phyloP scores from a whole-genome alignment of 202 grass and related monocot genomes.

The Thinopyrum obtusiflorum region DNA sequence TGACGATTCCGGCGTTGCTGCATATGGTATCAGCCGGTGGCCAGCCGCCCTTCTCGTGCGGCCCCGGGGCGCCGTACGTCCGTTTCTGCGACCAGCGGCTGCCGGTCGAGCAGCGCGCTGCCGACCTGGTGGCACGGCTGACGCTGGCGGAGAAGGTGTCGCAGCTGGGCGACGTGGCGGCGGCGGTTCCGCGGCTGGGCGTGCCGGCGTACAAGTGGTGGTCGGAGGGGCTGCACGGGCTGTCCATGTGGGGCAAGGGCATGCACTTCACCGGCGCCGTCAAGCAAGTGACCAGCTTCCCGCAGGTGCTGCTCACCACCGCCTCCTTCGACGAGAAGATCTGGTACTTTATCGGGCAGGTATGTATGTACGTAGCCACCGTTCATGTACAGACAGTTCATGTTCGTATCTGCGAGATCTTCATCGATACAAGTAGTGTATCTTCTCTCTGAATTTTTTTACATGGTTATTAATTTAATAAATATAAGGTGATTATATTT shows the following conservation, averaged over 20 bases:
- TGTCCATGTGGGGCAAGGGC: slow-evolving; percentile 52
- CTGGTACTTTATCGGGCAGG: slow-evolving; percentile 68
- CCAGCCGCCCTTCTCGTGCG: background rate
- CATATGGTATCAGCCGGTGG: background rate
- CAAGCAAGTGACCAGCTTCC: slow-evolving; percentile 59
- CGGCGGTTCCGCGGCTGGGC: slow-evolving; percentile 43
- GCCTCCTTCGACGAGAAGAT: slow-evolving; percentile 61
- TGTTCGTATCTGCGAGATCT: too few relatives aligned
- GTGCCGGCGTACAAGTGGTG: slow-evolving; percentile 74
- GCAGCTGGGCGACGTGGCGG: slow-evolving; percentile 56
- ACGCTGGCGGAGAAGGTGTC: slow-evolving; percentile 58
- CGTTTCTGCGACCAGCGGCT: background rate
- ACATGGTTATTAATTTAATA: background rate
- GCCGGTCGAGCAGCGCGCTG: slow-evolving; percentile 31
- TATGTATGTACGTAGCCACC: background rate
- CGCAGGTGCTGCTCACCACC: slow-evolving; percentile 70
- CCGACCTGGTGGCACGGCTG: slow-evolving; percentile 48
- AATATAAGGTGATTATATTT: too few relatives aligned
- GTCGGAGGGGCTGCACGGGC: slow-evolving; percentile 77
- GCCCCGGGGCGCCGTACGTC: slow-evolving; percentile 19
- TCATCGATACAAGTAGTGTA: too few relatives aligned
- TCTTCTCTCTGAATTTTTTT: background rate
- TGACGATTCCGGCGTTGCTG: background rate
- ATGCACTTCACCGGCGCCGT: slow-evolving; percentile 48
- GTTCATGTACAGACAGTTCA: too few relatives aligned